These are phyloP conservation scores for Tolypocladium tropicale DNA, from an alignment of 2,329 filamentous ascomycete genomes.

Conservation along the genomic window DNA sequence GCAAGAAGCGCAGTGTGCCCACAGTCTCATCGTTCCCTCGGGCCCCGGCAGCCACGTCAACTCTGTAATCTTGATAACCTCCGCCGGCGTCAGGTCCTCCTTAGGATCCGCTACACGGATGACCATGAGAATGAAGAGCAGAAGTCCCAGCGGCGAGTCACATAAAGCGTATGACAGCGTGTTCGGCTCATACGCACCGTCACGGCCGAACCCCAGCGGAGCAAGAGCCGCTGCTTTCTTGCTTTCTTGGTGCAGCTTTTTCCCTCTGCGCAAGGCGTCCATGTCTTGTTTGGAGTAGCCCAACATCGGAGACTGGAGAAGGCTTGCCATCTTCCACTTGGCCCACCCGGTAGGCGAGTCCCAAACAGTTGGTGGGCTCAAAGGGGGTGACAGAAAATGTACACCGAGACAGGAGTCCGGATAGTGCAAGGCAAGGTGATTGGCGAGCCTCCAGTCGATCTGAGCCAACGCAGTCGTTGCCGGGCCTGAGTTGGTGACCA, in stretches of 20 bases:
- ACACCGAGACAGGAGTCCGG: constrained; percentile 43
- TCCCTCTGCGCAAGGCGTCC: constrained; percentile 21
- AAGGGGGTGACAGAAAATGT: constrained; percentile 49
- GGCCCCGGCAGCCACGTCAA: constrained; percentile 58
- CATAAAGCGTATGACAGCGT: constrained; percentile 50
- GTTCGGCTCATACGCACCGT: constrained; percentile 34
- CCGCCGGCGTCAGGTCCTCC: constrained; percentile 33
- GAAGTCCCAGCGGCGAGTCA: constrained; percentile 48
- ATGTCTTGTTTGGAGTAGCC: constrained; percentile 48
- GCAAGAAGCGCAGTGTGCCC: constrained; percentile 31
- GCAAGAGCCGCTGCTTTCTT: constrained; percentile 7
- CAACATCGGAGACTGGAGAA: constrained; percentile 37
- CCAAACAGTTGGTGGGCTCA: constrained; percentile 36
- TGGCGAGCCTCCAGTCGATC: constrained; percentile 41
- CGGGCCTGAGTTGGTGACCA: constrained; percentile 44
- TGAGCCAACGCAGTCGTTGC: constrained; percentile 32
- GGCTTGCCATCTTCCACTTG: constrained; percentile 44
- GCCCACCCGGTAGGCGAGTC: constrained; percentile 37
- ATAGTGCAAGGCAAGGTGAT: constrained; percentile 36
- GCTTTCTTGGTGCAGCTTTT: constrained; percentile 1
- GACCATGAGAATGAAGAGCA: constrained; percentile 42
- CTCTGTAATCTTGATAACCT: constrained; percentile 51
- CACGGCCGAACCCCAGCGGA: constrained; percentile 17
- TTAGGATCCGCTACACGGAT: constrained; percentile 30
- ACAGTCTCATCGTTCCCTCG: constrained; percentile 48